Evolutionary conservation across 2,329 filamentous ascomycete genomes (phyloP).

Genomic region (Didymella exigua): DNA sequence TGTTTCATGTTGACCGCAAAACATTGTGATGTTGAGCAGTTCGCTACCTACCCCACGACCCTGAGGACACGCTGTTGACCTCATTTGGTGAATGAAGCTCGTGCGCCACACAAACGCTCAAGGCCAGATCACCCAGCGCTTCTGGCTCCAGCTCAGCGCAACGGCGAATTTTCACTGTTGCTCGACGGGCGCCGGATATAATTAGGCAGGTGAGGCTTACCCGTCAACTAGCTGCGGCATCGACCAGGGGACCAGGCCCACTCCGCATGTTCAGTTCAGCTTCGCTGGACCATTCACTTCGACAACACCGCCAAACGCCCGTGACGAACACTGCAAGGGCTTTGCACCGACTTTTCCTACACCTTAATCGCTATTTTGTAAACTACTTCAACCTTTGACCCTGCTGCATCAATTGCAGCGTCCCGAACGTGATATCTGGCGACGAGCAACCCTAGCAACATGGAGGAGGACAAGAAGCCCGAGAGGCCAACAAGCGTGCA

Average conservation of each 20-base stretch:
- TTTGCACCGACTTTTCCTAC: slow-evolving; percentile 5
- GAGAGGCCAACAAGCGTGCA: slow-evolving; percentile 38
- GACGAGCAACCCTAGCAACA: slow-evolving; percentile 3
- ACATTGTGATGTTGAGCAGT: slow-evolving; percentile 8
- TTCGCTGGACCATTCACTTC: slow-evolving; percentile 16
- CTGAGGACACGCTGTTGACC: slow-evolving; percentile 11
- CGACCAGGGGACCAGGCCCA: background rate
- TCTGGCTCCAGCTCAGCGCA: background rate
- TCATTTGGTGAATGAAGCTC: slow-evolving; percentile 2
- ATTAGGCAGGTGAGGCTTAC: slow-evolving; percentile 15
- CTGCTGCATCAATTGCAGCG: slow-evolving; percentile 8
- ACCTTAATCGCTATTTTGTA: slow-evolving; percentile 10
- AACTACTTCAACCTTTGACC: background rate
- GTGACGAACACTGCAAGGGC: slow-evolving; percentile 10
- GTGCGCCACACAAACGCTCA: background rate
- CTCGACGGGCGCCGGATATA: slow-evolving; percentile 8
- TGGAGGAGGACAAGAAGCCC: slow-evolving; percentile 21
- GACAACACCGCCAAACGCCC: slow-evolving; percentile 10
- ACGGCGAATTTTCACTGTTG: background rate
- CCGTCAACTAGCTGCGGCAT: background rate
- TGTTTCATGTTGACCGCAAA: slow-evolving; percentile 17
- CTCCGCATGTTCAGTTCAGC: slow-evolving; percentile 4
- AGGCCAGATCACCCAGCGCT: background rate
- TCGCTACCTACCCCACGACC: slow-evolving; percentile 10
- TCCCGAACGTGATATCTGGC: slow-evolving; percentile 7